Conservation (phyloP, 208 protist species). For the Trypanosoma caninum region DNA sequence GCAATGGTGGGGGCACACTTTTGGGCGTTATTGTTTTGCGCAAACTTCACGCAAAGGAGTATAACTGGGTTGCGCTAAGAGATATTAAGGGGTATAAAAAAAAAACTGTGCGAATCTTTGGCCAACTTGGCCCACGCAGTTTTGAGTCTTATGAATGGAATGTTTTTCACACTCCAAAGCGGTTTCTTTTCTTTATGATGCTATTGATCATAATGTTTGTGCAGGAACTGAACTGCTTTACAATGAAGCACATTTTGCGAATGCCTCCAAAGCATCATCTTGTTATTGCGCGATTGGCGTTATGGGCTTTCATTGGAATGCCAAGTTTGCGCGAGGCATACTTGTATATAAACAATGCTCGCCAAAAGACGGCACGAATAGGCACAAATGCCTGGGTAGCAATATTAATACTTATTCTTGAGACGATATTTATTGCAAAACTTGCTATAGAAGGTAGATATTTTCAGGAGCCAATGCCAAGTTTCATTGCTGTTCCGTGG, state of each 20-base stretch:
- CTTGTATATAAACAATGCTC: constrained; percentile 79
- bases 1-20: constrained; percentile 94
- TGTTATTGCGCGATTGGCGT: constrained; percentile 77
- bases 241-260: constrained; percentile 94
- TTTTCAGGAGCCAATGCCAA: constrained; percentile 71
- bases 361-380: constrained; percentile 66
- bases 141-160: constrained; percentile 92
- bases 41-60: constrained; percentile 65
- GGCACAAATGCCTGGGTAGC: constrained; percentile 90
- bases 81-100: constrained; percentile 56
- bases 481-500: constrained; percentile 71
- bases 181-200: constrained; percentile 63
- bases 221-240: constrained; percentile 96
- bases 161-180: constrained; percentile 66
- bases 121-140: constrained; percentile 81
- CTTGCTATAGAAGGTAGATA: constrained; percentile 70
- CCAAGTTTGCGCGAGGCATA: constrained; percentile 93
- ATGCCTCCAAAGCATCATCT: constrained; percentile 85
- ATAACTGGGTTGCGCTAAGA: constrained; percentile 69
- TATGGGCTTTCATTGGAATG: constrained; percentile 86
- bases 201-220: constrained; percentile 82
- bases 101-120: constrained; percentile 62
- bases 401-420: constrained; percentile 62
- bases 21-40: constrained; percentile 79
- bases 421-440: constrained; percentile 74